A percentile compares a stretch with the other conserved stretches of the same genome.
These are phyloP conservation scores for Fusarium vanettenii DNA, from an alignment of 2,329 filamentous ascomycete species.

Conservation along the genomic window DNA sequence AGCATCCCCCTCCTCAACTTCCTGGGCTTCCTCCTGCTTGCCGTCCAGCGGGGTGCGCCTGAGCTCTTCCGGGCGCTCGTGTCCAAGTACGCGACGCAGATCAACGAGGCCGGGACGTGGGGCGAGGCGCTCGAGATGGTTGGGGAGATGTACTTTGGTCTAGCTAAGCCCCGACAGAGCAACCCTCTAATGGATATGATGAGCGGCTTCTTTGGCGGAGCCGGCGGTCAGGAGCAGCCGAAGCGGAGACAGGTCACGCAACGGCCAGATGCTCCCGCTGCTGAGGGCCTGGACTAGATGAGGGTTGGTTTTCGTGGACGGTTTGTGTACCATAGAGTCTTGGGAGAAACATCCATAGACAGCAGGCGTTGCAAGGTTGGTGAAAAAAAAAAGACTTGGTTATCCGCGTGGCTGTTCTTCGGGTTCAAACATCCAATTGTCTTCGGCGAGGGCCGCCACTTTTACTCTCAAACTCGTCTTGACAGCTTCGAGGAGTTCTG, in stretches of 20 bases:
- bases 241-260: conserved; percentile 57
- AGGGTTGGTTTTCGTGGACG: conserved; percentile 3
- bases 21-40: conserved; percentile 83
- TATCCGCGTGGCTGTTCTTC: conserved; percentile 63
- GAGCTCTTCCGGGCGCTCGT: conserved; percentile 86
- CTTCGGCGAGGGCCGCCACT: conserved; percentile 79
- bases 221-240: conserved; percentile 52
- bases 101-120: conserved; percentile 84
- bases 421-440: conserved; percentile 91
- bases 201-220: conserved; percentile 91
- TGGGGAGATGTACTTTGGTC: conserved; percentile 96
- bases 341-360: conserved; percentile 38
- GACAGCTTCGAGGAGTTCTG: conserved; percentile 77
- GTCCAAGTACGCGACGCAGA: conserved; percentile 81
- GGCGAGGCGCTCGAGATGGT: conserved; percentile 85
- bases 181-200: conserved; percentile 99
- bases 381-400: conserved; percentile 31
- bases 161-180: conserved; percentile 86
- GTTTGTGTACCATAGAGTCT: conserved; percentile 41
- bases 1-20: conserved; percentile 96
- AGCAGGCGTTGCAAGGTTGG: conserved; percentile 43
- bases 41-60: conserved; percentile 80
- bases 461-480: conserved; percentile 78
- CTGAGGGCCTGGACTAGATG: conserved; percentile 69
- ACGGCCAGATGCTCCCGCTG: conserved; percentile 61